phyloP scores from a whole-genome alignment of 192 early-diverging fungal genomes.

The Coemansia sp. region DNA sequence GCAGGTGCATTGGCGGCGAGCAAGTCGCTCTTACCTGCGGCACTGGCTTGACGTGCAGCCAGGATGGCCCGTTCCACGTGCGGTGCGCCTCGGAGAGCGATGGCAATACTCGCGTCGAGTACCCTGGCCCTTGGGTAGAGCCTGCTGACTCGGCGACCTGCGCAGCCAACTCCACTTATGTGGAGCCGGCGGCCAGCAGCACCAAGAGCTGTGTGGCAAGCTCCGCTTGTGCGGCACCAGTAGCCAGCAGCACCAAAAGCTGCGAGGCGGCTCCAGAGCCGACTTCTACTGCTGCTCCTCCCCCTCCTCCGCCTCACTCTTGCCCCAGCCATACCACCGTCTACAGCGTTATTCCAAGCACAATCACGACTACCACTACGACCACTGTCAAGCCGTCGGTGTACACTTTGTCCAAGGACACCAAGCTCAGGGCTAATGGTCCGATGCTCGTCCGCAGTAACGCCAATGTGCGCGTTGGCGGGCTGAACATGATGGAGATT shows the following conservation, averaged over 20 bases:
- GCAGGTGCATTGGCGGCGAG: constrained; percentile 20
- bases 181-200: neutral
- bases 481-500: constrained; percentile 28
- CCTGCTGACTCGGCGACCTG: neutral
- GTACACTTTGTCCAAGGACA: neutral
- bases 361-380: neutral
- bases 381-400: neutral
- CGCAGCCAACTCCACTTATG: neutral
- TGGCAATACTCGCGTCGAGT: constrained; percentile 13
- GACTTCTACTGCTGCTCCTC: neutral
- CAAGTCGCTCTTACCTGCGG: constrained; percentile 17
- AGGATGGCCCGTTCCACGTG: constrained; percentile 33
- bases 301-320: neutral
- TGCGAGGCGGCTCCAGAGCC: neutral
- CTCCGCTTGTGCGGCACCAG: no score
- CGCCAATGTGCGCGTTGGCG: neutral
- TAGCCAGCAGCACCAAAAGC: neutral
- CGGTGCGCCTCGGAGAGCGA: constrained; percentile 21
- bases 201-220: no score
- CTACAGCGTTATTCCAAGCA: neutral
- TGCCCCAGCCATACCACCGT: neutral
- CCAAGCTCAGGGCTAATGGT: constrained; percentile 8
- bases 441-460: constrained; percentile 15
- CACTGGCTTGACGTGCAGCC: constrained; percentile 14
- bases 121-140: neutral